phyloP scores from a whole-genome alignment of 208 protist genomes.

The Spongospora subterranea region DNA sequence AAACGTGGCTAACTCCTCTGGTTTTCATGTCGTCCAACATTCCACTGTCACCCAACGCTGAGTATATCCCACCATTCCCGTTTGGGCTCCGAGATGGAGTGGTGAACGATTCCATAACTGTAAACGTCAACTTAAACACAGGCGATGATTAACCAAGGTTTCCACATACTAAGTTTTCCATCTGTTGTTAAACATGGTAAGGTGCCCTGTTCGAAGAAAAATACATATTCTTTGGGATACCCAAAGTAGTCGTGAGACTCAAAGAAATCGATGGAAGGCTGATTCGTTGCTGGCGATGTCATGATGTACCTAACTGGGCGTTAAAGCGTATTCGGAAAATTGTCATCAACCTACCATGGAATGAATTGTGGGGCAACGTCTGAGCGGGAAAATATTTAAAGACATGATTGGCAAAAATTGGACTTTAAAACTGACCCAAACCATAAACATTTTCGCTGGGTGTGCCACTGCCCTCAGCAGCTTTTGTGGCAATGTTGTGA shows the following conservation, averaged over 20 bases:
- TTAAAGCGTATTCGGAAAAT: not conserved
- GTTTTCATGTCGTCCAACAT: constrained; percentile 81
- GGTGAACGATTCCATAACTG: constrained; percentile 53
- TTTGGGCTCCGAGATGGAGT: constrained; percentile 38
- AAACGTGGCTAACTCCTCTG: constrained; percentile 86
- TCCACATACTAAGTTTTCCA: constrained; percentile 75
- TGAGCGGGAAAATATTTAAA: not conserved
- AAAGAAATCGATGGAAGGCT: constrained; percentile 88
- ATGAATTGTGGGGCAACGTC: not conserved
- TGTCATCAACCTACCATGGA: constrained; percentile 1
- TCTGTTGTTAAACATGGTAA: constrained; percentile 88
- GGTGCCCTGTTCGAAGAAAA: constrained; percentile 90
- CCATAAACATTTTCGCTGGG: not conserved
- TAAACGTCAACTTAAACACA: too few species aligned
- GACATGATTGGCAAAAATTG: too few species aligned
- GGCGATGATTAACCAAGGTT: too few species aligned
- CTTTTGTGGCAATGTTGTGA: constrained; percentile 78
- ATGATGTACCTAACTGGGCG: constrained; percentile 86
- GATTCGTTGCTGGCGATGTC: constrained; percentile 92
- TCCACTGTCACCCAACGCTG: constrained; percentile 72
- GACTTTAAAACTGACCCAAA: too few species aligned
- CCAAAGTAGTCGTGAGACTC: constrained; percentile 89
- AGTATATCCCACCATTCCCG: constrained; percentile 69
- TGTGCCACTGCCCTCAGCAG: not conserved
- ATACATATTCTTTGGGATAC: constrained; percentile 82